Conservation (phyloP, 192 early-diverging fungal species). For the Entomortierella beljakovae region DNA sequence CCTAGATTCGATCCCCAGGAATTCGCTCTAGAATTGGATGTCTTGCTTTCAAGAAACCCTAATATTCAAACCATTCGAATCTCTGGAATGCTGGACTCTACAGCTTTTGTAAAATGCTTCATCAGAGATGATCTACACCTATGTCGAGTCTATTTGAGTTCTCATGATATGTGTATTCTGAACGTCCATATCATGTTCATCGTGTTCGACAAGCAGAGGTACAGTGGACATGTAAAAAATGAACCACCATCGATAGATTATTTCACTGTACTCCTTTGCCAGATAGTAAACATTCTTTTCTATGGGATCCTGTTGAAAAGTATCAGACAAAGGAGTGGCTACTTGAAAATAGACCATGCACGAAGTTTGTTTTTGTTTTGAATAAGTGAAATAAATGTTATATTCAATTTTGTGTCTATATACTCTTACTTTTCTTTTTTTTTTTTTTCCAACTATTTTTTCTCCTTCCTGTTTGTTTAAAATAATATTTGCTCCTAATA, state of each 20-base stretch:
- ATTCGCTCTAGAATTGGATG: not conserved
- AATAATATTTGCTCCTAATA: no score
- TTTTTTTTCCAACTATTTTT: no score
- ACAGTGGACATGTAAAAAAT: not conserved
- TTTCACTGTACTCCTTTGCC: no score
- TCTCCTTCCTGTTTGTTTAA: no score
- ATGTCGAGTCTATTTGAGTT: not conserved
- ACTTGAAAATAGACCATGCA: not conserved
- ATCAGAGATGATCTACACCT: not conserved
- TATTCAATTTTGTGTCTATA: no score
- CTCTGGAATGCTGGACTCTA: not conserved
- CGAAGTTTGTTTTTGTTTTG: no score
- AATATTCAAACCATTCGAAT: not conserved
- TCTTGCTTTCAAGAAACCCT: not conserved
- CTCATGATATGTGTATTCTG: not conserved
- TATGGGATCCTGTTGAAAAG: no score
- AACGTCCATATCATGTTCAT: not conserved
- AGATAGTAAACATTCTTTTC: no score
- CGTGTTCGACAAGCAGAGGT: not conserved
- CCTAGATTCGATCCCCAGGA: not conserved
- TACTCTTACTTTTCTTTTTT: no score
- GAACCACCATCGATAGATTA: not conserved
- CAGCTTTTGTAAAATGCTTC: not conserved
- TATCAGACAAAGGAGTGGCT: not conserved
- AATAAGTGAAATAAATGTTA: no score